Evolutionary conservation across 495 filamentous ascomycete genomes (phyloP).

Genomic region (Neurospora cerealis): DNA sequence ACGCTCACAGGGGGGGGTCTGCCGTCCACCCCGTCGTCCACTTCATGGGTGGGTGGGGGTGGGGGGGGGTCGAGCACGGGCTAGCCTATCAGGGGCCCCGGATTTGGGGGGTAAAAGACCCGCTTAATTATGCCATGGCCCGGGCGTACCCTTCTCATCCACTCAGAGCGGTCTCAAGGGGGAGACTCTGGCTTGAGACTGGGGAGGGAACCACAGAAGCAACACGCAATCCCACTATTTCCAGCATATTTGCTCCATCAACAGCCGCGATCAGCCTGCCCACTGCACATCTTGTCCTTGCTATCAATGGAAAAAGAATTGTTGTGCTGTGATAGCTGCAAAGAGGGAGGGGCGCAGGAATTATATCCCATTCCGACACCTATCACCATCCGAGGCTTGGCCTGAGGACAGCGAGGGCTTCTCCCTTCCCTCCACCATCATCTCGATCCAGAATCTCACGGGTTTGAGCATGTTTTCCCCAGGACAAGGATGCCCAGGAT

Average conservation of each 20-base stretch:
- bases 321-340: not conserved
- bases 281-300: not conserved
- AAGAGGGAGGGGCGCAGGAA: not conserved
- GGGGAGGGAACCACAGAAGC: not conserved
- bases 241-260: not conserved
- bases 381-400: not conserved
- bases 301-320: not conserved
- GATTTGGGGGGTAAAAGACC: not conserved
- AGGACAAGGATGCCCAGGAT: not conserved
- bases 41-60: no score
- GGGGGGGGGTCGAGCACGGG: not conserved
- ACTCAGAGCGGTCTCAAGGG: not conserved
- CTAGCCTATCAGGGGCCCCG: conserved; percentile 1
- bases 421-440: not conserved
- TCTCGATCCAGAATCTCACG: not conserved
- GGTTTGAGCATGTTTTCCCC: not conserved
- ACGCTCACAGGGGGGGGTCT: not conserved
- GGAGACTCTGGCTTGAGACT: not conserved
- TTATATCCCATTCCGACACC: not conserved
- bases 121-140: not conserved
- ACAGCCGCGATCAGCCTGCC: not conserved
- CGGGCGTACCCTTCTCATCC: not conserved
- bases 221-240: not conserved
- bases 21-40: not conserved
- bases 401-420: not conserved